Evolutionary conservation across 768 basidiomycete species (phyloP).

Genomic region (Sistotremastrum niveocremeum): DNA sequence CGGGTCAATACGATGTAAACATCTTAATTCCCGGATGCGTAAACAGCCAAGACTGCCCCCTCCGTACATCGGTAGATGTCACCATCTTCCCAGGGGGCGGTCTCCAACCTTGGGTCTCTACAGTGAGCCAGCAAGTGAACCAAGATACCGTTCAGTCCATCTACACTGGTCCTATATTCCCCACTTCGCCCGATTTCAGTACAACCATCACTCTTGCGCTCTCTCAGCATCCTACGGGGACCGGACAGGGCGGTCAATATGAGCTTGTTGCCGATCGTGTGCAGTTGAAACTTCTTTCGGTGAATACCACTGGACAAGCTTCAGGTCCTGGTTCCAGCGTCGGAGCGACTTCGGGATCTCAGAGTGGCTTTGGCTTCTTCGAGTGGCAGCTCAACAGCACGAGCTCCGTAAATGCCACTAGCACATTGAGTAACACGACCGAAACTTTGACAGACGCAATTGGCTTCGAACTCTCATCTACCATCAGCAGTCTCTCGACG

Average conservation of each 20-base stretch:
- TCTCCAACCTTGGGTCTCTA: slow-evolving; percentile 50
- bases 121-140: slow-evolving; percentile 57
- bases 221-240: slow-evolving; percentile 47
- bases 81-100: slow-evolving; percentile 69
- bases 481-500: slow-evolving; percentile 22
- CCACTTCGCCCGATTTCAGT: slow-evolving; percentile 55
- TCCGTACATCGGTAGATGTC: slow-evolving; percentile 71
- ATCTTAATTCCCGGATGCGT: slow-evolving; percentile 80
- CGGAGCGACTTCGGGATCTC: slow-evolving; percentile 18
- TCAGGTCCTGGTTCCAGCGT: slow-evolving; percentile 20
- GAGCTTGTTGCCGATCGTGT: slow-evolving; percentile 78
- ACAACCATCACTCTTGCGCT: slow-evolving; percentile 67
- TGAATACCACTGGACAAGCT: slow-evolving; percentile 26
- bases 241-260: slow-evolving; percentile 53
- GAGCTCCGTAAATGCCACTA: slow-evolving; percentile 40
- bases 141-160: slow-evolving; percentile 47
- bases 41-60: slow-evolving; percentile 62
- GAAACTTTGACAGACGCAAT: slow-evolving; percentile 54
- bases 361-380: slow-evolving; percentile 67
- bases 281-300: slow-evolving; percentile 61
- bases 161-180: slow-evolving; percentile 77
- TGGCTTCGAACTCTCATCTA: slow-evolving; percentile 37
- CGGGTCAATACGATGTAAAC: slow-evolving; percentile 76
- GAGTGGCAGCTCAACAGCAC: slow-evolving; percentile 61
- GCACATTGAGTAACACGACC: slow-evolving; percentile 49